Evolutionary conservation across 805 yeast genomes (phyloP).

Genomic region (Pichia occidentalis): DNA sequence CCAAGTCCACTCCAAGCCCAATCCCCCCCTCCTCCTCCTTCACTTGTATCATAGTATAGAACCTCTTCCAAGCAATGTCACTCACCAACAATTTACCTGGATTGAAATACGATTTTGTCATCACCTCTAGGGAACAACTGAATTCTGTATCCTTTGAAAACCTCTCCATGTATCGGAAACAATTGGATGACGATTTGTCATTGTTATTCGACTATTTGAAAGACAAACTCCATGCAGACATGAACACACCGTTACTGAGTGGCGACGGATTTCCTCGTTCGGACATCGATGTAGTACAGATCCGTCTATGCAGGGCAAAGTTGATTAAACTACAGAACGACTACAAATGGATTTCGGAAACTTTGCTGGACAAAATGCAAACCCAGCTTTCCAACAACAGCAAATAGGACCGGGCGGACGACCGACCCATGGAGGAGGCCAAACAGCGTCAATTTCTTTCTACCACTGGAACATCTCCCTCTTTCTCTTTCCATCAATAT

Average conservation of each 20-base stretch:
- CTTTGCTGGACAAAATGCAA: conserved; percentile 40
- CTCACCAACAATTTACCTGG: conserved; percentile 5
- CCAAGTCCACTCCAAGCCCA: too few relatives aligned
- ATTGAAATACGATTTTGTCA: neutral
- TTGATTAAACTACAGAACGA: conserved; percentile 71
- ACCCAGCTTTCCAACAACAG: conserved; percentile 26
- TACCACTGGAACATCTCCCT: neutral
- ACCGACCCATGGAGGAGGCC: too few relatives aligned
- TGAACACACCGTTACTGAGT: conserved; percentile 60
- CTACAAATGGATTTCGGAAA: conserved; percentile 39
- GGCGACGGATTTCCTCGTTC: conserved; percentile 79
- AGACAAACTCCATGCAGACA: conserved; percentile 31
- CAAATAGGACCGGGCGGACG: too few relatives aligned
- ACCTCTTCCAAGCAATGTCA: conserved; percentile 6
- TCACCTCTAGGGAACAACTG: conserved; percentile 6
- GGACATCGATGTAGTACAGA: conserved; percentile 73
- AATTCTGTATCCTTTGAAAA: conserved; percentile 3
- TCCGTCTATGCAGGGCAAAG: conserved; percentile 55
- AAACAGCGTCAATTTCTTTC: too few relatives aligned
- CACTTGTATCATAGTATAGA: too few relatives aligned
- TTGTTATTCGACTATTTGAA: conserved; percentile 38
- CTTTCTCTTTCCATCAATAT: neutral
- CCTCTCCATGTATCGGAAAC: conserved; percentile 3
- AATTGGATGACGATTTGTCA: conserved; percentile 37
- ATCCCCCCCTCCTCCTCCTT: too few relatives aligned